Base-by-base conservation (phyloP, 2,329 filamentous ascomycete species). In the Pestalotiopsis sp. region DNA sequence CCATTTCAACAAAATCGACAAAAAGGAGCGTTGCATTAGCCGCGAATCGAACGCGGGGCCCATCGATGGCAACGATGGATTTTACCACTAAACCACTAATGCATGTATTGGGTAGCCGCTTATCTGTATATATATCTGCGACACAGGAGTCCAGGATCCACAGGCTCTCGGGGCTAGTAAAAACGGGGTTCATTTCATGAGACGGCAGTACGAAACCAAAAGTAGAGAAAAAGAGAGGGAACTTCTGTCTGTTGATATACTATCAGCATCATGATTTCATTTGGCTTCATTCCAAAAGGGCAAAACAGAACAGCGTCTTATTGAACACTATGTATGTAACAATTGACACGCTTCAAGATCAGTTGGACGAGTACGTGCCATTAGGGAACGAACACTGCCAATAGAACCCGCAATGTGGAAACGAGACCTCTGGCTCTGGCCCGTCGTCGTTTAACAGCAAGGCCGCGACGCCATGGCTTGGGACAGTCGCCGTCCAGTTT, bases 11-110 rank as follows among this genome's bases (percentile, higher is more conserved):
- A 35, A 35, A 35, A 35, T 35, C 6, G 30, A 35, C 30, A 9
- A 35, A 35, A 35, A 35, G 2, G 7, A 9, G 9, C 9, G 7
- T 26, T 69, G 68, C 68, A 69, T 62, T 69, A 79, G 76, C 79
- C 79, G 78, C 74, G 80, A 82, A 81, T 81, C 79, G 80, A 81
- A 81, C 80, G 75, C 79, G 80, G 80, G 80, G 81, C 82, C 80
- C 81, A 82, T 83, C 82, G 81, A 83, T 83, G 82, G 82, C 81
- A 84, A 83, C 81, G 82, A 83, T 82, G 81, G 80, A 83, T 84
- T 83, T 82, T 84, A 84, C 81, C 82, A 83, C 81, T 84, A 83
- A 83, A 83, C 81, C 81, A 84, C 80, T 81, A 75, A 75, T 78
- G 76, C 76, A 70, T n/a, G 9, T 35, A 35, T 9, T 1, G 30